Evolutionary conservation across 805 yeast genomes (phyloP).

Genomic region (Candida chauliodis): DNA sequence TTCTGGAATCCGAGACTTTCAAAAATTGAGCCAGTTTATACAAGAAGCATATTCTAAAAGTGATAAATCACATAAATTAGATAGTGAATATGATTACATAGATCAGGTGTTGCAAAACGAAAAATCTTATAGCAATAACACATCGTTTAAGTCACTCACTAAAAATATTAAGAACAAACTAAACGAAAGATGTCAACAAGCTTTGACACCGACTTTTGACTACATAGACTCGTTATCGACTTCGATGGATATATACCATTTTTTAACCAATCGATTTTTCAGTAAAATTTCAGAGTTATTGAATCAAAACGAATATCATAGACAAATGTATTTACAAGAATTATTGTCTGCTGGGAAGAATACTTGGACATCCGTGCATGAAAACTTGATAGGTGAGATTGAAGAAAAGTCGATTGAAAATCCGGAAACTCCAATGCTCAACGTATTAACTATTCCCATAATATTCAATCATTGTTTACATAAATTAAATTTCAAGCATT

Average conservation of each 20-base stretch:
- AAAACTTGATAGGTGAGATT: slow-evolving; percentile 16
- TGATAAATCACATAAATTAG: neutral
- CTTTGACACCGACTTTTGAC: slow-evolving; percentile 20
- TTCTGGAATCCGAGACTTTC: slow-evolving; percentile 4
- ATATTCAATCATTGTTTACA: slow-evolving; percentile 31
- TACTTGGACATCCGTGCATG: slow-evolving; percentile 13
- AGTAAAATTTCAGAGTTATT: slow-evolving; percentile 15
- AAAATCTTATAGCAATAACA: neutral
- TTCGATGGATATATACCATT: slow-evolving; percentile 2
- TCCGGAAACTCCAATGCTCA: slow-evolving; percentile 26
- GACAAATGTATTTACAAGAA: slow-evolving; percentile 9
- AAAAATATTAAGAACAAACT: slow-evolving; percentile 1
- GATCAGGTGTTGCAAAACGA: neutral
- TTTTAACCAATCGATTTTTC: neutral
- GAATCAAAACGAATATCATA: slow-evolving; percentile 3
- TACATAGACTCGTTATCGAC: slow-evolving; percentile 15
- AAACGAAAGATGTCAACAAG: slow-evolving; percentile 7
- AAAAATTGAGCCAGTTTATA: slow-evolving; percentile 9
- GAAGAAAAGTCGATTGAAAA: slow-evolving; percentile 11
- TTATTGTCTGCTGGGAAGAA: slow-evolving; percentile 1
- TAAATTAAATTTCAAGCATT: slow-evolving; percentile 19
- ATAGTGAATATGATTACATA: neutral
- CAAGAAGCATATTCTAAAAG: slow-evolving; percentile 5
- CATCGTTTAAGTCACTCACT: neutral
- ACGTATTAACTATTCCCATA: slow-evolving; percentile 33